These are phyloP conservation scores for Trametes cinnabarina DNA, from an alignment of 768 basidiomycete genomes.

Conservation along the genomic window DNA sequence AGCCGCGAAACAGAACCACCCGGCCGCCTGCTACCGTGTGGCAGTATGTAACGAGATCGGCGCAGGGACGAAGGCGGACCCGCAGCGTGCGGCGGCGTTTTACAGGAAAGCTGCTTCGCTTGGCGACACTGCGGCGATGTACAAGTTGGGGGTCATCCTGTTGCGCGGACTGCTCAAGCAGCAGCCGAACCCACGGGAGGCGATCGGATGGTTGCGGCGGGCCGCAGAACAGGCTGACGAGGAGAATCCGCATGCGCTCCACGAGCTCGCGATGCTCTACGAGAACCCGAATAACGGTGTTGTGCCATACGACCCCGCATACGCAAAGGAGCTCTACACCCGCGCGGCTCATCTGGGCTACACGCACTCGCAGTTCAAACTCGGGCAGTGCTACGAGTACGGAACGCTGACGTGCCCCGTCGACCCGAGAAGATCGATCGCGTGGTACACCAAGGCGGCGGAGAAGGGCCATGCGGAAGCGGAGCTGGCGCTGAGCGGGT, in stretches of 20 bases:
- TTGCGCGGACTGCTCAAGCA: slow-evolving; percentile 83
- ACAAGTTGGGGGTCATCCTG: slow-evolving; percentile 98
- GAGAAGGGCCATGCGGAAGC: slow-evolving; percentile 95
- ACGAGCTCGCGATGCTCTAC: slow-evolving; percentile 88
- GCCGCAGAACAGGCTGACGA: slow-evolving; percentile 98
- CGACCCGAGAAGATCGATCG: slow-evolving; percentile 91
- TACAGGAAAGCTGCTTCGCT: slow-evolving; percentile 96
- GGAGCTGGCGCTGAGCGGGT: slow-evolving; percentile 93
- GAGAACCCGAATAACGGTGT: slow-evolving; percentile 66
- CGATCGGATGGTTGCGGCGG: slow-evolving; percentile 89
- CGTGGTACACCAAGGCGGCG: slow-evolving; percentile 98
- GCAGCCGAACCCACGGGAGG: slow-evolving; percentile 84
- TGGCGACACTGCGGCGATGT: slow-evolving; percentile 98
- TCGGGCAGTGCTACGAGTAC: slow-evolving; percentile 94
- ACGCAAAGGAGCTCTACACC: slow-evolving; percentile 83
- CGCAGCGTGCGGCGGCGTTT: slow-evolving; percentile 86
- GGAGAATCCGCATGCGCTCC: slow-evolving; percentile 95
- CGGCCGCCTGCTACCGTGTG: slow-evolving; percentile 92
- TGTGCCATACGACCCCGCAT: slow-evolving; percentile 75
- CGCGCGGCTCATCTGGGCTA: slow-evolving; percentile 93
- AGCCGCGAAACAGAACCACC: slow-evolving; percentile 95
- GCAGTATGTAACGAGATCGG: slow-evolving; percentile 99
- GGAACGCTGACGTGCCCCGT: slow-evolving; percentile 85
- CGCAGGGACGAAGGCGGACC: slow-evolving; percentile 89
- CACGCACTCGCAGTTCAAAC: slow-evolving; percentile 90